Evolutionary conservation across 2,329 filamentous ascomycete genomes (phyloP).

Genomic region (Aspergillus chevalieri): DNA sequence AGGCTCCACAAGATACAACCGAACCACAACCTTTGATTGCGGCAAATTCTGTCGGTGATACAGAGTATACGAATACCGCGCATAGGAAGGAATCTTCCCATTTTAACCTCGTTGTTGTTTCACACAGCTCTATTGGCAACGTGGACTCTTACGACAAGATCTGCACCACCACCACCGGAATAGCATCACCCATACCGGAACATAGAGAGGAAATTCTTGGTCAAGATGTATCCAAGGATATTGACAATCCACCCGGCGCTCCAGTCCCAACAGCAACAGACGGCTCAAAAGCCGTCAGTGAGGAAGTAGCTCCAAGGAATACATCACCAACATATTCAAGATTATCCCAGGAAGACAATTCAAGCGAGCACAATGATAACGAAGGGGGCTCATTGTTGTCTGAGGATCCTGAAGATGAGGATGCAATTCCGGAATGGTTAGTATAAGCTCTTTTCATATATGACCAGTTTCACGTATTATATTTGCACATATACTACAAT

Average conservation of each 20-base stretch:
- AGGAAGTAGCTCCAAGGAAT: conserved; percentile 18
- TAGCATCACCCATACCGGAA: neutral
- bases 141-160: neutral
- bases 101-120: conserved; percentile 28
- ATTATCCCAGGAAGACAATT: conserved; percentile 9
- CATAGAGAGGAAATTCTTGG: neutral
- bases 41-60: neutral
- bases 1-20: neutral
- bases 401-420: conserved; percentile 60
- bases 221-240: neutral
- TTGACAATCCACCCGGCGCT: conserved; percentile 15
- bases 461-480: neutral
- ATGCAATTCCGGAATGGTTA: conserved; percentile 61
- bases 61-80: neutral
- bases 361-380: conserved; percentile 25
- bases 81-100: conserved; percentile 4
- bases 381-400: conserved; percentile 51
- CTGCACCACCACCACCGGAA: neutral
- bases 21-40: neutral
- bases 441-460: conserved; percentile 20
- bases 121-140: conserved; percentile 5
- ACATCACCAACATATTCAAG: conserved; percentile 9
- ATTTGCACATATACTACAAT: neutral
- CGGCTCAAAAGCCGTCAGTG: conserved; percentile 20
- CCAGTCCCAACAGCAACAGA: conserved; percentile 18